phyloP scores from a whole-genome alignment of 768 basidiomycete genomes.

The Lentinula raphanica region DNA sequence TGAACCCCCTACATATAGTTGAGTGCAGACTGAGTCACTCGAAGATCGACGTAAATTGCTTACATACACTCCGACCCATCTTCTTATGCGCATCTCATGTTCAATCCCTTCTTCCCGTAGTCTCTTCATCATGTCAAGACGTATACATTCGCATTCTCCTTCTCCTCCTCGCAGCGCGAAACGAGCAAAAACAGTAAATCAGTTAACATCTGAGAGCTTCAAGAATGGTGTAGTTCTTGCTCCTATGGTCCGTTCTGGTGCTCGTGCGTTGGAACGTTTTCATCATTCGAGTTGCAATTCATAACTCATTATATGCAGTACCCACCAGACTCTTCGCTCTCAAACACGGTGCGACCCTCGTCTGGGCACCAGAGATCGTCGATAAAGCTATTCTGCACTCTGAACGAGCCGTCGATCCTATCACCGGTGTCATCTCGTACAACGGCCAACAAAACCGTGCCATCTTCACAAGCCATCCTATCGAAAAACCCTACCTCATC shows the following conservation, averaged over 20 bases:
- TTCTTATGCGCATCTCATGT: constrained; percentile 1
- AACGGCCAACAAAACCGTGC: constrained; percentile 77
- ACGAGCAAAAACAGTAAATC: constrained; percentile 48
- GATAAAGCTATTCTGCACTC: constrained; percentile 93
- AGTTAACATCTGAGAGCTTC: constrained; percentile 70
- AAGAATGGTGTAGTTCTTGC: constrained; percentile 91
- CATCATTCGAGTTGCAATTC: neutral
- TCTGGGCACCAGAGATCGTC: constrained; percentile 96
- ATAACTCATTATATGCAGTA: constrained; percentile 42
- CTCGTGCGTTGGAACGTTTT: constrained; percentile 46
- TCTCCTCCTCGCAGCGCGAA: constrained; percentile 45
- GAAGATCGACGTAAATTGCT: too few species aligned
- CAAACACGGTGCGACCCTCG: constrained; percentile 88
- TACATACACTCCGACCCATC: too few species aligned
- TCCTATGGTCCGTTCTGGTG: constrained; percentile 96
- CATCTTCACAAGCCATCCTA: constrained; percentile 88
- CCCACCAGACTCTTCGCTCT: constrained; percentile 82
- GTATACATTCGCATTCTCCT: constrained; percentile 46
- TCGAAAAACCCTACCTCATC: constrained; percentile 91
- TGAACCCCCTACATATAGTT: too few species aligned
- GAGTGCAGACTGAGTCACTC: too few species aligned
- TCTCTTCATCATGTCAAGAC: constrained; percentile 41
- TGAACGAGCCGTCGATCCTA: constrained; percentile 75
- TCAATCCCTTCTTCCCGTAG: neutral
- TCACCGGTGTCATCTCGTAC: constrained; percentile 84